phyloP scores from a whole-genome alignment of 2,329 filamentous ascomycete species.

The Neofusicoccum kwambonambiense region DNA sequence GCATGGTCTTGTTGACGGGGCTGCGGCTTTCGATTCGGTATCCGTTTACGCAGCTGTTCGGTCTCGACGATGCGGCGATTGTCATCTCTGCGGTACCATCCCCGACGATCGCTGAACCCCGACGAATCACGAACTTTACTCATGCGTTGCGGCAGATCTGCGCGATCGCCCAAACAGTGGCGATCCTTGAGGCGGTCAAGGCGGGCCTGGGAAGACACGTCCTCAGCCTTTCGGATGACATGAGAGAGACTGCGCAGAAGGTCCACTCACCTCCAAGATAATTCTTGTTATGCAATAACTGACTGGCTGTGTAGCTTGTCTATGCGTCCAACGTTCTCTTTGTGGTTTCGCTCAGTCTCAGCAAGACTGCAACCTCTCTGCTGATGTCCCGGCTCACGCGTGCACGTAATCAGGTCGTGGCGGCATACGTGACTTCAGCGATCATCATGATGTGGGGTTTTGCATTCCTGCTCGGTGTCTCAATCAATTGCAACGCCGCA shows the following conservation, averaged over 20 bases:
- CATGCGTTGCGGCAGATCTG: background rate
- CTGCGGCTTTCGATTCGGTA: slow-evolving; percentile 7
- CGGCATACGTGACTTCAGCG: slow-evolving; percentile 18
- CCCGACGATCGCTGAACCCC: background rate
- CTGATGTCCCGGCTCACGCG: slow-evolving; percentile 22
- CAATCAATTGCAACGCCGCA: slow-evolving; percentile 17
- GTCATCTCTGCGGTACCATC: background rate
- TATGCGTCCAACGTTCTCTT: slow-evolving; percentile 22
- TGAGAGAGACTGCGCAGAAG: background rate
- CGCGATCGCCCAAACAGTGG: slow-evolving; percentile 13
- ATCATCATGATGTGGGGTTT: slow-evolving; percentile 20
- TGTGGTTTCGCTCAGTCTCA: slow-evolving; percentile 22
- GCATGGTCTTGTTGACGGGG: background rate
- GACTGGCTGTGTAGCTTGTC: background rate
- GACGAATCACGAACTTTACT: background rate
- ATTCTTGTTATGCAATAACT: background rate
- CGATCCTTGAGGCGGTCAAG: slow-evolving; percentile 9
- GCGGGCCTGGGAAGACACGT: slow-evolving; percentile 14
- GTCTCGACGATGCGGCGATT: slow-evolving; percentile 2
- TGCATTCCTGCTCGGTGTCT: slow-evolving; percentile 20
- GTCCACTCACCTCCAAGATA: background rate
- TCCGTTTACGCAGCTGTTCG: slow-evolving; percentile 3
- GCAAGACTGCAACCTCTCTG: slow-evolving; percentile 21
- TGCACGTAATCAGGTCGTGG: slow-evolving; percentile 17
- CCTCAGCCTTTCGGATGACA: background rate